Evolutionary conservation across 768 basidiomycete genomes (phyloP).

Genomic region (Suillus occidentalis): DNA sequence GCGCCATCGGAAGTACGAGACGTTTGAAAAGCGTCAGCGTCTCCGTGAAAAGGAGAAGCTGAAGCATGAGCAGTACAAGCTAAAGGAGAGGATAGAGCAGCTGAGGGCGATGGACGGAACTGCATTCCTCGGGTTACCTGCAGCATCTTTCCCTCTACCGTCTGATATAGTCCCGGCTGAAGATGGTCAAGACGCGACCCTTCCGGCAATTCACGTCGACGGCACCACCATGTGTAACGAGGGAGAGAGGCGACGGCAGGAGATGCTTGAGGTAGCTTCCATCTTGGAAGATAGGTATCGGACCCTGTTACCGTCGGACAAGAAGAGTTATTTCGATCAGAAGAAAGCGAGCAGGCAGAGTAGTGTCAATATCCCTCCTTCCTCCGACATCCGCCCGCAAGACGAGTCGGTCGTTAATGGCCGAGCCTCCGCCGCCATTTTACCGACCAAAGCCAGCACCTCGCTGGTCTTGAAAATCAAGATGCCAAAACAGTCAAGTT

Average conservation of each 20-base stretch:
- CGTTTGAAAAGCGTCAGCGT: constrained; percentile 81
- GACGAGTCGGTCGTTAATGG: constrained; percentile 16
- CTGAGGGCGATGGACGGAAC: constrained; percentile 69
- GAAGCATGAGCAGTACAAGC: constrained; percentile 88
- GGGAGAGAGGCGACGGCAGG: constrained; percentile 71
- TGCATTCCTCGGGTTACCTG: constrained; percentile 65
- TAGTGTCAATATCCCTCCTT: constrained; percentile 14
- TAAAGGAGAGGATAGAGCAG: constrained; percentile 87
- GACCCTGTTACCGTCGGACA: constrained; percentile 69
- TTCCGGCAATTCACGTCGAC: constrained; percentile 38
- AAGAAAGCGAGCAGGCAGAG: constrained; percentile 21
- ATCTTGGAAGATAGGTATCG: constrained; percentile 71
- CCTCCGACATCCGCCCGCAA: constrained; percentile 16
- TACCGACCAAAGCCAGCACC: constrained; percentile 20
- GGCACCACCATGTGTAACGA: constrained; percentile 46
- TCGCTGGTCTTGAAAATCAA: constrained; percentile 37
- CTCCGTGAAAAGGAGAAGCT: constrained; percentile 90
- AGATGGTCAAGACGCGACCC: constrained; percentile 26
- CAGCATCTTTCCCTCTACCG: constrained; percentile 51
- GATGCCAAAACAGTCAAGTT: constrained; percentile 24
- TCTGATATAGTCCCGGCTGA: constrained; percentile 24
- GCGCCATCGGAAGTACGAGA: constrained; percentile 84
- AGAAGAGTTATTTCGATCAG: constrained; percentile 38
- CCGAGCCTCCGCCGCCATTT: constrained; percentile 12
- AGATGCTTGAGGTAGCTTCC: constrained; percentile 72